Base-by-base conservation (phyloP, 306 rosid genomes). In the Aeschynomene evenia region DNA sequence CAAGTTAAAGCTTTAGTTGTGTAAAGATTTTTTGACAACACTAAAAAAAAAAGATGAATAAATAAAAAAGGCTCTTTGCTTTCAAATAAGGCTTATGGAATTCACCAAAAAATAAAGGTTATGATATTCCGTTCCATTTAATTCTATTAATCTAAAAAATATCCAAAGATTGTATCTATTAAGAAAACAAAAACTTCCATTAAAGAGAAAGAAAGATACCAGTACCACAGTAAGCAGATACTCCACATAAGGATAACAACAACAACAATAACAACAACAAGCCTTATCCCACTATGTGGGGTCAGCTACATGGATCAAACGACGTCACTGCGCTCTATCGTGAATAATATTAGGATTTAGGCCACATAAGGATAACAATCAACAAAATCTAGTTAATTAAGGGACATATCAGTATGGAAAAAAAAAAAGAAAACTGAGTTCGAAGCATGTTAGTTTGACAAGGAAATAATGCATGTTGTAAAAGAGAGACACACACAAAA, bases 161-260 rank as follows among this genome's bases (percentile, higher is more conserved):
- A 37, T 37, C 43, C 14, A 37, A 9, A 37, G 14, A 37, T 0
- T 6, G 31, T 24, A 48, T 70, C 67, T 34, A 58, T 22, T 49
- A 39, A 19, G 18, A 52, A 21, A 56, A 16, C 49, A 66, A 26
- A 65, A 65, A 24, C 54, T 59, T 71, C 46, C 31, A 66, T 20
- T 21, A 45, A 45, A 72, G n/a, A 75, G 36, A 70, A 75, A 75
- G 13, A 46, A 65, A 63, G 55, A 62, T 16, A 23, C 39, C 52
- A 55, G n/a, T 28, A 28, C 6, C 31, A 28, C 0, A 6, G n/a
- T 24, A 37, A 23, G 40, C 4, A 65, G 52, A 67, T 54, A 23
- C 54, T 66, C 42, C 69, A 18, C 23, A 16, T 39, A 16, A 40
- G 31, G 48, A 24, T 48, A 74, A 63, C 28, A 54, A 49, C n/a